phyloP scores from a whole-genome alignment of 306 rosid species.

The Trifolium fragiferum region DNA sequence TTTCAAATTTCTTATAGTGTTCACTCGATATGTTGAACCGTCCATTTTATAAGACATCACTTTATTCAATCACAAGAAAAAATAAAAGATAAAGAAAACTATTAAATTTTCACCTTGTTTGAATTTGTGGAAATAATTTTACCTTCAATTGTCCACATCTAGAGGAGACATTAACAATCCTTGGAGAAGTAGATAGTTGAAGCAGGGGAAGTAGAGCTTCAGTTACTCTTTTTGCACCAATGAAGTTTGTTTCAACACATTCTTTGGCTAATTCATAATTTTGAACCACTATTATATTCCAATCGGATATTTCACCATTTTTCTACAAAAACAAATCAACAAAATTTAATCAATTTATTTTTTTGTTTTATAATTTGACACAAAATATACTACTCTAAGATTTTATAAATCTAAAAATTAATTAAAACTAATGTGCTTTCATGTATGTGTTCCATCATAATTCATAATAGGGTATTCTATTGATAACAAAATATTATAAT shows the following conservation, averaged over 20 bases:
- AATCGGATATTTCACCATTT: conserved; percentile 45
- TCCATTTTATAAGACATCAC: too few species aligned
- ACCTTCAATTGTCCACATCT: conserved; percentile 42
- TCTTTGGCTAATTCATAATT: conserved; percentile 48
- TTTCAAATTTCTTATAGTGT: too few species aligned
- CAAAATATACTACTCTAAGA: too few species aligned
- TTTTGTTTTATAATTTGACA: neutral
- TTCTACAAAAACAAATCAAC: conserved; percentile 24
- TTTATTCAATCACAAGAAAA: neutral
- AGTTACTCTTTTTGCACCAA: conserved; percentile 58
- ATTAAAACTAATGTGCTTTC: too few species aligned
- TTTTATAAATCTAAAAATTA: too few species aligned
- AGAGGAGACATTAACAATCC: conserved; percentile 62
- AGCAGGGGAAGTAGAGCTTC: conserved; percentile 65
- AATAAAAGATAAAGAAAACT: neutral
- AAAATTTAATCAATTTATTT: neutral
- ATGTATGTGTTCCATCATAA: too few species aligned
- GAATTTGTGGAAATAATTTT: neutral
- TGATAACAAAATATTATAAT: too few species aligned
- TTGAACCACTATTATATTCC: conserved; percentile 28
- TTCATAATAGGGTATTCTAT: too few species aligned
- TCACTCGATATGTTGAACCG: too few species aligned
- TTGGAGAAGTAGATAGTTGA: conserved; percentile 59
- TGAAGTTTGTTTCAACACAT: conserved; percentile 58
- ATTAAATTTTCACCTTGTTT: neutral